Percentiles rank a stretch among this genome's conserved stretches.
These are phyloP conservation scores for Pisolithus orientalis DNA, from an alignment of 768 basidiomycete species.

Conservation along the genomic window DNA sequence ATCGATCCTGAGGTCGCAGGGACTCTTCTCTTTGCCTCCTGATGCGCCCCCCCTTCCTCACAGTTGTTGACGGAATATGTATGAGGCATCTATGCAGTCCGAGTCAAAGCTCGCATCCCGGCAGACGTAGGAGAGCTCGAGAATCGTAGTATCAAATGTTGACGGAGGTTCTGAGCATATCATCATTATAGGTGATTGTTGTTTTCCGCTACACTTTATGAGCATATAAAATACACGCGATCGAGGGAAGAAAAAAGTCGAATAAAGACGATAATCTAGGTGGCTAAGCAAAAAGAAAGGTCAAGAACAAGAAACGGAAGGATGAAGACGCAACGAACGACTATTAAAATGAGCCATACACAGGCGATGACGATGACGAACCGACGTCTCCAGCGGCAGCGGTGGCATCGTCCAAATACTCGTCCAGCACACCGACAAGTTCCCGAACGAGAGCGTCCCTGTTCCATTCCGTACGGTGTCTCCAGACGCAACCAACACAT, in stretches of 20 bases:
- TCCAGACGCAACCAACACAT: constrained; percentile 78
- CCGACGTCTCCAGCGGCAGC: constrained; percentile 6
- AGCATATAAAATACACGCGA: constrained; percentile 16
- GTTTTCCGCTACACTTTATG: neutral
- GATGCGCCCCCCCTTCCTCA: too few species aligned
- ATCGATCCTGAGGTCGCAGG: too few species aligned
- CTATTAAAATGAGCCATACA: constrained; percentile 3
- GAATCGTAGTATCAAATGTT: too few species aligned
- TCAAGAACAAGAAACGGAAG: too few species aligned
- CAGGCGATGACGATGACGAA: neutral
- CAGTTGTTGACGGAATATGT: too few species aligned
- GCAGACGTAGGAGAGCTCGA: too few species aligned
- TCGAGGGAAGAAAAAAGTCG: neutral
- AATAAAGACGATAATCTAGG: constrained; percentile 14
- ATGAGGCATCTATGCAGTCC: too few species aligned
- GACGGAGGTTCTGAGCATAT: too few species aligned
- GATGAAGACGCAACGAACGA: neutral
- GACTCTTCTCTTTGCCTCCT: too few species aligned
- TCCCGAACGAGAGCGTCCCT: constrained; percentile 58
- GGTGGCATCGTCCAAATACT: constrained; percentile 69
- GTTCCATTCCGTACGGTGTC: constrained; percentile 78
- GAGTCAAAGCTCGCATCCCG: too few species aligned
- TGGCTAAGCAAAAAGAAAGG: neutral
- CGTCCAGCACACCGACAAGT: constrained; percentile 47
- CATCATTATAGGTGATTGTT: neutral